A percentile compares a stretch with the other conserved stretches of the same genome.
Conservation (phyloP, 441 rosid genomes). For the Eruca vesicaria region DNA sequence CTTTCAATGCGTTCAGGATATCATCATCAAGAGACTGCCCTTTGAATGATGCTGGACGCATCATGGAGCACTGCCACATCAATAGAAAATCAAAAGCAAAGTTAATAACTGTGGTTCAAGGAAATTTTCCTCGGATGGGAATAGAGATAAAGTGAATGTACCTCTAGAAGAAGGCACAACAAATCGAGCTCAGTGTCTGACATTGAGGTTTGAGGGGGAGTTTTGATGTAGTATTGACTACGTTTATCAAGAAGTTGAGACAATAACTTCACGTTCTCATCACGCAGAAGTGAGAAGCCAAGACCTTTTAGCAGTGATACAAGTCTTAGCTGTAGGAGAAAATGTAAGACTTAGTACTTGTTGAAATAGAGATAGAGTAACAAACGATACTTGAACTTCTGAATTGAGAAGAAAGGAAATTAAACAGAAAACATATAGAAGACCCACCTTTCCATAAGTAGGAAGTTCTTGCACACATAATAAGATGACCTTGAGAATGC, state of each 20-base stretch:
- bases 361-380: background rate
- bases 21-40: slow-evolving; percentile 50
- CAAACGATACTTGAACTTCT: too few species aligned
- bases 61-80: slow-evolving; percentile 55
- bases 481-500: slow-evolving; percentile 62
- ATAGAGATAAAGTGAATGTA: slow-evolving; percentile 32
- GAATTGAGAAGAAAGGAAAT: background rate
- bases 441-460: slow-evolving; percentile 72
- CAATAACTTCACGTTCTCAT: slow-evolving; percentile 63
- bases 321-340: slow-evolving; percentile 67
- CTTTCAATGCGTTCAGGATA: slow-evolving; percentile 67
- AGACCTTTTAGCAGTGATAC: slow-evolving; percentile 79
- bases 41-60: slow-evolving; percentile 40
- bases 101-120: slow-evolving; percentile 14
- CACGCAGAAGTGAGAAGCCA: slow-evolving; percentile 56
- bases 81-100: slow-evolving; percentile 23
- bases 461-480: slow-evolving; percentile 58
- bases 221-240: slow-evolving; percentile 45
- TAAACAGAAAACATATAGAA: slow-evolving; percentile 10
- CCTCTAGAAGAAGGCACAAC: slow-evolving; percentile 92
- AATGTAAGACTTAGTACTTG: background rate
- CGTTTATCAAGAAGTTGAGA: slow-evolving; percentile 68
- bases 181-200: slow-evolving; percentile 65
- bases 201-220: slow-evolving; percentile 58
- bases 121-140: background rate